A percentile compares a stretch with the other conserved stretches of the same genome.
Conservation (phyloP, 495 filamentous ascomycete genomes). For the Apiosordaria backusii region DNA sequence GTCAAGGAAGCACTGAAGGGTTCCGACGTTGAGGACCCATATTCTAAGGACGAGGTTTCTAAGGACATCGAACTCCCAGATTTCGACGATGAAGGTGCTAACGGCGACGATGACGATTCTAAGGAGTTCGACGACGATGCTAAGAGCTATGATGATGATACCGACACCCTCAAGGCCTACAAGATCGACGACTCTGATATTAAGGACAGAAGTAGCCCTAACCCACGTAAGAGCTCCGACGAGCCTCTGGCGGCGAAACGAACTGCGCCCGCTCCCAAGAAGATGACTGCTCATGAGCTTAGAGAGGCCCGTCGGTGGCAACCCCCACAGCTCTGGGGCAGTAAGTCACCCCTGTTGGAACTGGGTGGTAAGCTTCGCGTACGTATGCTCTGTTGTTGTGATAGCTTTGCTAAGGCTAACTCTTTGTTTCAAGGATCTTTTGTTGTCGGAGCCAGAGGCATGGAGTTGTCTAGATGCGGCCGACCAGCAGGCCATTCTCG, state of each 20-base stretch:
- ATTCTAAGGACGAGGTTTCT: too few relatives aligned
- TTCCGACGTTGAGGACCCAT: neutral
- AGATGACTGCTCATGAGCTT: neutral
- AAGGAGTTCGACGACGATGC: neutral
- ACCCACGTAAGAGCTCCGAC: neutral
- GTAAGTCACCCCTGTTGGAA: constrained; percentile 31
- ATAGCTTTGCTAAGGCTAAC: constrained; percentile 8
- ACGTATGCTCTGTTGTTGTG: neutral
- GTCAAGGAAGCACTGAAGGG: neutral
- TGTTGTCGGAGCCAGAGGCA: constrained; percentile 52
- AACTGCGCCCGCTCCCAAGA: too few relatives aligned
- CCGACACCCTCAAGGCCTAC: too few relatives aligned
- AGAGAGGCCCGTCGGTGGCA: neutral
- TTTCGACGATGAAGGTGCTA: neutral
- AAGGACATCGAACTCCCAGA: too few relatives aligned
- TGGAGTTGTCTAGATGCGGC: constrained; percentile 56
- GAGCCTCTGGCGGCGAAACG: neutral
- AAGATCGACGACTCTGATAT: neutral
- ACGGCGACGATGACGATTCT: neutral
- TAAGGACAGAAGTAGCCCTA: neutral
- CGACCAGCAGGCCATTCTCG: constrained; percentile 55
- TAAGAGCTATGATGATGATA: too few relatives aligned
- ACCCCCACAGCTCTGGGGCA: neutral
- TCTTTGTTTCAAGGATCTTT: constrained; percentile 45
- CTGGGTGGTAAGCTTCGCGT: neutral